Base-by-base conservation (phyloP, 2,329 filamentous ascomycete genomes). In the Cucurbitaria berberidis region DNA sequence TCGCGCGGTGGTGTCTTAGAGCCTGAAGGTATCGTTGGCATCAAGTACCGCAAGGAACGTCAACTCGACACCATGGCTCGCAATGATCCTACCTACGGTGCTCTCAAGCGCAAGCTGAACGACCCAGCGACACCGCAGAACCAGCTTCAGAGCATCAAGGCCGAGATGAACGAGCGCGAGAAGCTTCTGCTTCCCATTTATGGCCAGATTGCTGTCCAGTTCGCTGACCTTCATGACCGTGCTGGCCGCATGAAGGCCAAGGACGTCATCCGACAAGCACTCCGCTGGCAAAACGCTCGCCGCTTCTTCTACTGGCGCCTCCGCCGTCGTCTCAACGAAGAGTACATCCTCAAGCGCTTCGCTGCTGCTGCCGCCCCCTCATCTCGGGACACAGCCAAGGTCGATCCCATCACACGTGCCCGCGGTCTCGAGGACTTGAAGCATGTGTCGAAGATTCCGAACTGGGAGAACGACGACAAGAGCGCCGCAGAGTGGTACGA, bases 261-360 rank as follows among this genome's bases (percentile, higher is more conserved):
- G 87, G 89, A 92, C 58, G 88, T 89, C 51, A 96, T 99, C 69
- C 91, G 95, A 59, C 85, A 90, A 67, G 80, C 87, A 11, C 84
- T 99, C 35, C 85, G 89, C 70, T 98, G 93, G 95, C 83, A 86
- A 74, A 89, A 96, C 67, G 88, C 93, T 9, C 89, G 95, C 62
- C 89, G 93, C 73, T 98, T 95, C 90, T 98, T 99, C 84, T 99
- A 98, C 89, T 99, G 96, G 95, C 93, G 95, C 78, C 88, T 97
- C 59, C 93, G 96, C 77, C 90, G 95, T 74, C 87, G 95, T 79
- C 84, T 99, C 74, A 98, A 96, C 78, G 95, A 99, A 81, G 95
- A 99, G 80, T 91, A 96, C 77, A 91, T 99, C 67, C 84, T 99
- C 76, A 95, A 93, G 81, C 91, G 91, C 78, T 91, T 99, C 85